Evolutionary conservation across 352 stramenopile species (phyloP).

Genomic region (Phytophthora aleatoria): DNA sequence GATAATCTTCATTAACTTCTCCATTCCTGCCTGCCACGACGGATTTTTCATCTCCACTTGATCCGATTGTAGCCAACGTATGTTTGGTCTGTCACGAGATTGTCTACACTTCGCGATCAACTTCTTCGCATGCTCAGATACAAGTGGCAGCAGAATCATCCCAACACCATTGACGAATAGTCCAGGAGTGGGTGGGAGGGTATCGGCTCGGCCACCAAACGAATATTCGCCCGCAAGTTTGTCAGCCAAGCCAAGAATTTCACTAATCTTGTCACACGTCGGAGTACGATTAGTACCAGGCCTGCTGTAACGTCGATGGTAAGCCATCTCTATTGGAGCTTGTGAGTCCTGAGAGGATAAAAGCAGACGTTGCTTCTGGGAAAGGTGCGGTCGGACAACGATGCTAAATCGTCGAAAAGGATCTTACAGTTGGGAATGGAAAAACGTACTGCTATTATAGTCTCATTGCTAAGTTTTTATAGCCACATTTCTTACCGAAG

Average conservation of each 20-base stretch:
- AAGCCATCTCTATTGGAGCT: too few species aligned
- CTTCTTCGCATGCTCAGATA: not conserved
- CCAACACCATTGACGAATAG: not conserved
- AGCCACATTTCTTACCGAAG: constrained; percentile 17
- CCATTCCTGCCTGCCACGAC: not conserved
- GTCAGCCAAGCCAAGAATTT: not conserved
- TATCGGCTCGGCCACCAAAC: not conserved
- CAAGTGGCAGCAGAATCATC: not conserved
- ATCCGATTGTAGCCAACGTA: too few species aligned
- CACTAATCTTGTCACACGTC: not conserved
- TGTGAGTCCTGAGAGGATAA: too few species aligned
- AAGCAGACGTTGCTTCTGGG: not conserved
- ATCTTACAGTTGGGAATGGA: too few species aligned
- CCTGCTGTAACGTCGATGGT: too few species aligned
- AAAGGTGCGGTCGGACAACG: too few species aligned
- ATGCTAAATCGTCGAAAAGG: not conserved
- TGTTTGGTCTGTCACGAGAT: too few species aligned
- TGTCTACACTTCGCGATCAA: not conserved
- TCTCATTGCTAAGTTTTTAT: too few species aligned
- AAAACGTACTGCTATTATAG: not conserved
- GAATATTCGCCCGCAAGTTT: not conserved
- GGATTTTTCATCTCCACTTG: not conserved
- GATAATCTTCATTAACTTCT: not conserved
- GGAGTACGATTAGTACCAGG: too few species aligned
- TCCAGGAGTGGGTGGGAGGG: not conserved